Conservation (phyloP, 805 yeast genomes). For the Teunomyces gatunensis region DNA sequence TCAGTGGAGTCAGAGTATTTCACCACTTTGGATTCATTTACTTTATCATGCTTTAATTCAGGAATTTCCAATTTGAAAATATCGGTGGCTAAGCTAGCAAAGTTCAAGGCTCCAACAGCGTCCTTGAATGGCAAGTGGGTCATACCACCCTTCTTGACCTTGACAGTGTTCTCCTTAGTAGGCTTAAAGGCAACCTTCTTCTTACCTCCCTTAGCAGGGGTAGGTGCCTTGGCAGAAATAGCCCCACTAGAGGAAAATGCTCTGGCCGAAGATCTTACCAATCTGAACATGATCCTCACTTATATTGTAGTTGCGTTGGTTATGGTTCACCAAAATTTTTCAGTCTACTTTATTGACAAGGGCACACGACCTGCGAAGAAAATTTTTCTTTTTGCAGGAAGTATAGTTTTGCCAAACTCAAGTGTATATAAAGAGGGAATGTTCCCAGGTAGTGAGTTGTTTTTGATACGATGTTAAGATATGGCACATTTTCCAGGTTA, state of each 20-base stretch:
- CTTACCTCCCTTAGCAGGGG: slow-evolving; percentile 17
- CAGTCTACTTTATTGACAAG: background rate
- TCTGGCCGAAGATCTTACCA: slow-evolving; percentile 4
- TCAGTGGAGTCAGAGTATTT: slow-evolving; percentile 42
- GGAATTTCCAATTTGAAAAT: slow-evolving; percentile 14
- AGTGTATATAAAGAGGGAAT: background rate
- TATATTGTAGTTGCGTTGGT: background rate
- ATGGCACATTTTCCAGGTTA: background rate
- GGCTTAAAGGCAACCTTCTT: slow-evolving; percentile 20
- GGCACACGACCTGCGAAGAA: background rate
- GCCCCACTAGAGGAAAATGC: slow-evolving; percentile 5
- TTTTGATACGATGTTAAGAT: background rate
- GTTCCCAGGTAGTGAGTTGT: background rate
- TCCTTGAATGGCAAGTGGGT: slow-evolving; percentile 39
- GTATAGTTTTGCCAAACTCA: background rate
- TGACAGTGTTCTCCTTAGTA: slow-evolving; percentile 14
- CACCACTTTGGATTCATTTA: slow-evolving; percentile 16
- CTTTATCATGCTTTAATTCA: slow-evolving; percentile 10
- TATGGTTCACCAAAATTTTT: slow-evolving; percentile 3
- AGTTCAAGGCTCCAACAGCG: slow-evolving; percentile 33
- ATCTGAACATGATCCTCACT: slow-evolving; percentile 1
- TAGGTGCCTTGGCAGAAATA: slow-evolving; percentile 7
- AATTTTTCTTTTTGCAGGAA: slow-evolving; percentile 1
- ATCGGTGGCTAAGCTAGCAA: slow-evolving; percentile 31
- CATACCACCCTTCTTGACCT: slow-evolving; percentile 39